These are phyloP conservation scores for Collariella sp. DNA, from an alignment of 495 filamentous ascomycete genomes.

Conservation along the genomic window DNA sequence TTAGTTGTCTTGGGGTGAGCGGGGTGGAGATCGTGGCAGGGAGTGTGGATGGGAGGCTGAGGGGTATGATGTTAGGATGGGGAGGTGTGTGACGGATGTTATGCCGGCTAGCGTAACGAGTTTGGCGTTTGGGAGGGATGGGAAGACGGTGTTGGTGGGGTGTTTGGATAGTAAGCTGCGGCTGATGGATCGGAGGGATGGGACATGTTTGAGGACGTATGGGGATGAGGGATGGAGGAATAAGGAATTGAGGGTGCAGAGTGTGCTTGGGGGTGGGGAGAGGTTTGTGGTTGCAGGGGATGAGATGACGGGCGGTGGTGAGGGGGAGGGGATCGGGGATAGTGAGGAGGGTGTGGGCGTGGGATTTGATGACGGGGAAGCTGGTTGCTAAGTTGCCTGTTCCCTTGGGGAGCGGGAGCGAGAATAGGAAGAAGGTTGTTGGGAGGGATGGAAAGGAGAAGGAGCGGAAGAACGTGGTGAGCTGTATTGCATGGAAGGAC, in stretches of 20 bases:
- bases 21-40: constrained; percentile 56
- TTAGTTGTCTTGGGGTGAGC: constrained; percentile 51
- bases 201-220: constrained; percentile 66
- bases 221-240: constrained; percentile 53
- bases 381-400: constrained; percentile 52
- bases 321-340: constrained; percentile 25
- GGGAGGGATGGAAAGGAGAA: constrained; percentile 46
- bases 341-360: constrained; percentile 61
- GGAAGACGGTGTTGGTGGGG: constrained; percentile 64
- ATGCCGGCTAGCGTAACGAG: constrained; percentile 60
- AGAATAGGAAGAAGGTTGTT: constrained; percentile 35
- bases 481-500: constrained; percentile 65
- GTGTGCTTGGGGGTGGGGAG: constrained; percentile 63
- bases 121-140: constrained; percentile 58
- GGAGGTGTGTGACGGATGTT: constrained; percentile 63
- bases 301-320: constrained; percentile 44
- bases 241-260: constrained; percentile 61
- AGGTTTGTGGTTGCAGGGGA: constrained; percentile 75
- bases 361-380: constrained; percentile 79
- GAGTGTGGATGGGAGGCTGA: constrained; percentile 78
- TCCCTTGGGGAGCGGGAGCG: constrained; percentile 51
- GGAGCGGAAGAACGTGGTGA: constrained; percentile 44
- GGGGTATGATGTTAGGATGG: constrained; percentile 85
- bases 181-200: constrained; percentile 71
- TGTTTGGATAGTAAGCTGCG: constrained; percentile 68